Conservation (phyloP, 805 yeast genomes). For the Wickerhamomyces silvicola region DNA sequence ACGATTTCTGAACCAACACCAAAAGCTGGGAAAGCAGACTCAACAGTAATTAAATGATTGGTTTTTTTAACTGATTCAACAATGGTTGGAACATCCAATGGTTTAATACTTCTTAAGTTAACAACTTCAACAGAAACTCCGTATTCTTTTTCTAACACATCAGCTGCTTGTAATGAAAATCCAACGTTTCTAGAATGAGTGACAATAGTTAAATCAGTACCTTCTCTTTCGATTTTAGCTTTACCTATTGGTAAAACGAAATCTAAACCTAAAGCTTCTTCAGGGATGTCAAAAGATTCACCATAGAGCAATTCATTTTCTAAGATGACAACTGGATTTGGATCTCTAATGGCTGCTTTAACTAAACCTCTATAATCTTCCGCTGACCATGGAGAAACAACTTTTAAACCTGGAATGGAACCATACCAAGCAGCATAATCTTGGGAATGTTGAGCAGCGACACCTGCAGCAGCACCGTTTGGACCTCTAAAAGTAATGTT, state of each 20-base stretch:
- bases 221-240: slow-evolving; percentile 93
- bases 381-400: slow-evolving; percentile 88
- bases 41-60: slow-evolving; percentile 91
- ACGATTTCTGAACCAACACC: slow-evolving; percentile 98
- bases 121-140: slow-evolving; percentile 90
- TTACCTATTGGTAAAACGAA: slow-evolving; percentile 89
- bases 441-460: slow-evolving; percentile 99
- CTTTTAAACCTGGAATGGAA: slow-evolving; percentile 96
- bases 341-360: slow-evolving; percentile 97
- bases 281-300: slow-evolving; percentile 82
- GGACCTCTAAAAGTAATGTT: slow-evolving; percentile 98
- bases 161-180: slow-evolving; percentile 86
- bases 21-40: slow-evolving; percentile 95
- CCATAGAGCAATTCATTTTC: slow-evolving; percentile 96
- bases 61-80: slow-evolving; percentile 91
- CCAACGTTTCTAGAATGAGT: slow-evolving; percentile 89
- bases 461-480: slow-evolving; percentile 99
- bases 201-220: slow-evolving; percentile 83
- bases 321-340: slow-evolving; percentile 92
- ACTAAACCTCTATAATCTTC: slow-evolving; percentile 94
- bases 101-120: slow-evolving; percentile 95
- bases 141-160: slow-evolving; percentile 71
- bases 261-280: slow-evolving; percentile 84
- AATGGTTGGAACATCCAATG: slow-evolving; percentile 84
- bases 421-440: slow-evolving; percentile 98